phyloP scores from a whole-genome alignment of 2,329 filamentous ascomycete species.

The Xylaria sp. region DNA sequence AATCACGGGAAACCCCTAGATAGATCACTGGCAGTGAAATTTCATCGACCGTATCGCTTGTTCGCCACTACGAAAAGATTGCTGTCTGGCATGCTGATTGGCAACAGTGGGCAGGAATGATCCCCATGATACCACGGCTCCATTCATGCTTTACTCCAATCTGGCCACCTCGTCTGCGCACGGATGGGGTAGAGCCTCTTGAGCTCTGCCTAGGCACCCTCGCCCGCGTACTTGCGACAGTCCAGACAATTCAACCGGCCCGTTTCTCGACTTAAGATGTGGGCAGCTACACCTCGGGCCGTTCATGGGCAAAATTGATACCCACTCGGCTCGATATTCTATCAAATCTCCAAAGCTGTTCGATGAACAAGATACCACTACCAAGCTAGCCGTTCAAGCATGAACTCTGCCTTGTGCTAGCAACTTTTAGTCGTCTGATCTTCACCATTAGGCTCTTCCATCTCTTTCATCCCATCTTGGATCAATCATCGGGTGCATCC shows the following conservation, averaged over 20 bases:
- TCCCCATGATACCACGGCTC: background rate
- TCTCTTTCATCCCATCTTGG: constrained; percentile 21
- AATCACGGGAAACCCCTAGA: constrained; percentile 9
- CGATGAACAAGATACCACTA: background rate
- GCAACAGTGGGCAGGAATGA: constrained; percentile 6
- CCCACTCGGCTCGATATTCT: background rate
- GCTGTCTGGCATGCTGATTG: constrained; percentile 7
- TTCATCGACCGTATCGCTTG: constrained; percentile 14
- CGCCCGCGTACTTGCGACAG: constrained; percentile 22
- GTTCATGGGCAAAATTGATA: background rate
- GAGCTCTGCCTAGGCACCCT: constrained; percentile 6
- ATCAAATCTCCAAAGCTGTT: constrained; percentile 9
- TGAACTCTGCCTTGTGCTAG: constrained; percentile 1
- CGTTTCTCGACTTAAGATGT: constrained; percentile 1
- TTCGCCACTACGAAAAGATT: background rate
- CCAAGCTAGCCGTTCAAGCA: constrained; percentile 9
- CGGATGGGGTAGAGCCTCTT: constrained; percentile 18
- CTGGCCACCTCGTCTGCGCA: constrained; percentile 20
- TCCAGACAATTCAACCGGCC: constrained; percentile 25
- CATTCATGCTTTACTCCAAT: constrained; percentile 23
- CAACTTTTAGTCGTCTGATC: constrained; percentile 21
- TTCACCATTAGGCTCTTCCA: constrained; percentile 27
- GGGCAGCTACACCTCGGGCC: background rate
- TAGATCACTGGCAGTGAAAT: background rate
- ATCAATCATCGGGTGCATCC: constrained; percentile 17